A percentile compares a stretch with the other conserved stretches of the same genome.
These are phyloP conservation scores for Leishmania mexicana DNA, from an alignment of 208 protist genomes.

Conservation along the genomic window DNA sequence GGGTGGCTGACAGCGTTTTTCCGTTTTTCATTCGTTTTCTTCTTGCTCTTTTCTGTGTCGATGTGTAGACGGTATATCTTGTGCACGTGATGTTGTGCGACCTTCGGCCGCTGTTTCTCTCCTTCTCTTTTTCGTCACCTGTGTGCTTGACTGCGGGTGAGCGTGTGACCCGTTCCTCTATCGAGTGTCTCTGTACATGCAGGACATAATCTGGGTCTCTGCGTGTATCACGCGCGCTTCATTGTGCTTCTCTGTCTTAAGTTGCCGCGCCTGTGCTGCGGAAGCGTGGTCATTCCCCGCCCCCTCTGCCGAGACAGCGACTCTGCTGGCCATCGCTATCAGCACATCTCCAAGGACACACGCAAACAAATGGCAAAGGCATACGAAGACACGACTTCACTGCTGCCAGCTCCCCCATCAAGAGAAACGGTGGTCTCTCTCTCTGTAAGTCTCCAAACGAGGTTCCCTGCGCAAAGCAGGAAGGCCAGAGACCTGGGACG, in stretches of 20 bases:
- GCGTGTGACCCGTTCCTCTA: not conserved
- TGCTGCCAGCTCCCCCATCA: not conserved
- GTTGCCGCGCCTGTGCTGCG: not conserved
- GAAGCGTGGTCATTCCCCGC: not conserved
- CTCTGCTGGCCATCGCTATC: not conserved
- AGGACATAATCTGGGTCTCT: not conserved
- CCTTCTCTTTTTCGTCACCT: too few species aligned
- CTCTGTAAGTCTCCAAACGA: not conserved
- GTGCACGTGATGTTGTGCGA: too few species aligned
- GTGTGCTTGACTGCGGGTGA: too few species aligned
- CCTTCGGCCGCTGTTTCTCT: too few species aligned
- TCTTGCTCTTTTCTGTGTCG: not conserved
- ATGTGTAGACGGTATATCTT: too few species aligned
- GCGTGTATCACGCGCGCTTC: not conserved
- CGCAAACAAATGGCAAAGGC: not conserved
- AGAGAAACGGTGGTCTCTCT: not conserved
- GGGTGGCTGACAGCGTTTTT: not conserved
- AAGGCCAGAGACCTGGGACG: not conserved
- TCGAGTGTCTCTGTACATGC: not conserved
- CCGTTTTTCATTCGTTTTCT: not conserved
- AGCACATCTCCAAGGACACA: not conserved
- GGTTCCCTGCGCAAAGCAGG: not conserved
- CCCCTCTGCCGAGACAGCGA: too few species aligned
- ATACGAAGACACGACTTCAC: not conserved
- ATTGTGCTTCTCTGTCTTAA: too few species aligned